Percentiles rank a stretch among this genome's conserved stretches.
Conservation (phyloP, 2,329 filamentous ascomycete species). For the Coniochaeta sp. region DNA sequence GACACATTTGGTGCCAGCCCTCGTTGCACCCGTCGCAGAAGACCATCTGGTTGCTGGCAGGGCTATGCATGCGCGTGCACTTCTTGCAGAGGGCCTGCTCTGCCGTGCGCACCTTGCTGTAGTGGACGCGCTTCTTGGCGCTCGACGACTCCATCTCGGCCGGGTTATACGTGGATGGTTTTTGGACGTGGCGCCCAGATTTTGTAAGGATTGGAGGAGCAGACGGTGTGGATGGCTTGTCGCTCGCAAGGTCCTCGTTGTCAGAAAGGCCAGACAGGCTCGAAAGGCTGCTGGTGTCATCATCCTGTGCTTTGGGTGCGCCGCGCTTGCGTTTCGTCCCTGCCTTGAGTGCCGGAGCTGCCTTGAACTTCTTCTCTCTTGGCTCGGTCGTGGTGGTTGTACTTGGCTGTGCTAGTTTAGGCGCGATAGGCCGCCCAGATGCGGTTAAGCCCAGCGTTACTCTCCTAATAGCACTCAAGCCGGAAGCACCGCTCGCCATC, state of each 20-base stretch:
- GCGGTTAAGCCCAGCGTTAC: slow-evolving; percentile 16
- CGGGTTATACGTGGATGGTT: slow-evolving; percentile 57
- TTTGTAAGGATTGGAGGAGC: slow-evolving; percentile 54
- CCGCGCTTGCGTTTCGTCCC: slow-evolving; percentile 26
- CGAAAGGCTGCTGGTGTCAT: slow-evolving; percentile 14
- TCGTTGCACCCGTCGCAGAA: slow-evolving; percentile 74
- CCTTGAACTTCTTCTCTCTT: slow-evolving; percentile 14
- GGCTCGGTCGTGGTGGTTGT: slow-evolving; percentile 7
- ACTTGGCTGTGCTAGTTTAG: slow-evolving; percentile 6
- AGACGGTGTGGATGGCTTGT: slow-evolving; percentile 3
- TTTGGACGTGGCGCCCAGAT: slow-evolving; percentile 65
- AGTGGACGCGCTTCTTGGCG: slow-evolving; percentile 28
- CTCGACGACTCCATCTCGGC: slow-evolving; percentile 34
- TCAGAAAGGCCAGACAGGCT: slow-evolving; percentile 20
- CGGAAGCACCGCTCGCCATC: slow-evolving; percentile 1
- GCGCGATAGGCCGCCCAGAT: slow-evolving; percentile 4
- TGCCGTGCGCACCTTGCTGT: slow-evolving; percentile 49
- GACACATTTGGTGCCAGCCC: slow-evolving; percentile 76
- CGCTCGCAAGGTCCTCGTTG: slow-evolving; percentile 11
- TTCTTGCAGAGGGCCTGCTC: slow-evolving; percentile 61
- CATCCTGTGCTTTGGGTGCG: slow-evolving; percentile 6
- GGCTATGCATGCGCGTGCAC: slow-evolving; percentile 66
- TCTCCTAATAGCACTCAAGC: slow-evolving; percentile 18
- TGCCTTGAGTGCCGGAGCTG: slow-evolving; percentile 10
- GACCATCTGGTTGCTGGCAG: slow-evolving; percentile 66